phyloP scores from a whole-genome alignment of 768 basidiomycete genomes.

The Calvatia gigantea region DNA sequence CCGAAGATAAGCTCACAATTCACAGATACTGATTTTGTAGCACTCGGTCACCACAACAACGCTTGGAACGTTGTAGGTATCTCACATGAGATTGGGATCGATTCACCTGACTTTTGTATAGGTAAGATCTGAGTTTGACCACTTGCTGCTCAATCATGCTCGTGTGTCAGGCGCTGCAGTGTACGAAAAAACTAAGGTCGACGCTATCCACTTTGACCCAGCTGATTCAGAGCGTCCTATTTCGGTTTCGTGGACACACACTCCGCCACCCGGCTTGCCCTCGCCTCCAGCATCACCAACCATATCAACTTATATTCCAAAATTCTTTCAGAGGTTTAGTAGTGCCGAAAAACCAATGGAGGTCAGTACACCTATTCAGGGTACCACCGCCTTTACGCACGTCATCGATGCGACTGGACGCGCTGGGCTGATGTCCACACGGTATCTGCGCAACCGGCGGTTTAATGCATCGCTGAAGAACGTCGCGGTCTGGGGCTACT shows the following conservation, averaged over 20 bases:
- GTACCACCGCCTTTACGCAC: slow-evolving; percentile 60
- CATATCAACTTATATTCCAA: slow-evolving; percentile 24
- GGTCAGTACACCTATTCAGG: slow-evolving; percentile 25
- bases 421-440: slow-evolving; percentile 65
- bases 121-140: slow-evolving; percentile 62
- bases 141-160: slow-evolving; percentile 53
- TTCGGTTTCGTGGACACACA: slow-evolving; percentile 53
- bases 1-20: slow-evolving; percentile 1
- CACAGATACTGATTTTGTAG: slow-evolving; percentile 58
- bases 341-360: slow-evolving; percentile 5
- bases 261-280: slow-evolving; percentile 34
- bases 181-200: slow-evolving; percentile 53
- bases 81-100: background rate
- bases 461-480: slow-evolving; percentile 70
- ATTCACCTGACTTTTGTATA: slow-evolving; percentile 16
- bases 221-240: slow-evolving; percentile 39
- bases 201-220: slow-evolving; percentile 40
- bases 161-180: slow-evolving; percentile 47
- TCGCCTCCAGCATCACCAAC: slow-evolving; percentile 40
- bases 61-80: slow-evolving; percentile 60
- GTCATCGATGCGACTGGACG: slow-evolving; percentile 75
- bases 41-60: slow-evolving; percentile 49
- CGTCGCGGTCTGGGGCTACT: slow-evolving; percentile 78
- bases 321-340: slow-evolving; percentile 15
- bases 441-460: slow-evolving; percentile 65